phyloP scores from a whole-genome alignment of 2,329 filamentous ascomycete genomes.

The Diaporthe citriasiana region DNA sequence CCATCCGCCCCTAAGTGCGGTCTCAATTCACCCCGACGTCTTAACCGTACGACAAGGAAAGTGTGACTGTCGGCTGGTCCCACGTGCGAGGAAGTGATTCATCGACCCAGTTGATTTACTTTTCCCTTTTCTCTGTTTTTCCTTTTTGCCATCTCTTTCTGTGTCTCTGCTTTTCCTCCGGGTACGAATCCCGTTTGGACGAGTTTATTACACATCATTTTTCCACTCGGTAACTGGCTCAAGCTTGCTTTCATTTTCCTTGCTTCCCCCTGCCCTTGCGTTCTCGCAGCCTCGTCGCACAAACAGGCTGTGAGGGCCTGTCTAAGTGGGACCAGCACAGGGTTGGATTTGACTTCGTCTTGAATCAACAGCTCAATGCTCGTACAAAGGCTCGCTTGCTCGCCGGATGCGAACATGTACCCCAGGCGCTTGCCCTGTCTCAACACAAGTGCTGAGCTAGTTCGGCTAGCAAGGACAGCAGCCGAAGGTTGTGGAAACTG shows the following conservation, averaged over 20 bases:
- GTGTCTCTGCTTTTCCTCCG: neutral
- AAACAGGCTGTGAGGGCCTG: neutral
- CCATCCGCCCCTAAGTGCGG: neutral
- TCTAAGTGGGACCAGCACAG: slow-evolving; percentile 20
- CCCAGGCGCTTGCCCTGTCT: slow-evolving; percentile 10
- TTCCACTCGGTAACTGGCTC: slow-evolving; percentile 20
- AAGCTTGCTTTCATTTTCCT: slow-evolving; percentile 2
- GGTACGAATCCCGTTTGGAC: slow-evolving; percentile 14
- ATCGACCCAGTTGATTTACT: slow-evolving; percentile 3
- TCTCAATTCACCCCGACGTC: neutral
- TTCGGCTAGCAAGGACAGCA: slow-evolving; percentile 7
- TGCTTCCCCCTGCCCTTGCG: slow-evolving; percentile 27
- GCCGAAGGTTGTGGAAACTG: slow-evolving; percentile 18
- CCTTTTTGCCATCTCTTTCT: too few relatives aligned
- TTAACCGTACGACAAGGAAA: neutral
- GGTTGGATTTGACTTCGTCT: slow-evolving; percentile 7
- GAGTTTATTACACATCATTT: slow-evolving; percentile 20
- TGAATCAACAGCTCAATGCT: slow-evolving; percentile 28
- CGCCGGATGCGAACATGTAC: slow-evolving; percentile 4
- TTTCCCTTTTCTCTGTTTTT: neutral
- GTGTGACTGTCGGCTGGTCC: neutral
- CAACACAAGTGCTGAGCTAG: slow-evolving; percentile 23
- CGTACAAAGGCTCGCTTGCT: slow-evolving; percentile 19
- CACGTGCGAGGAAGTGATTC: slow-evolving; percentile 34
- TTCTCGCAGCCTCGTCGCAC: slow-evolving; percentile 27